A percentile compares a stretch with the other conserved stretches of the same genome.
Conservation (phyloP, 768 basidiomycete genomes). For the Phlebiopsis gigantea region DNA sequence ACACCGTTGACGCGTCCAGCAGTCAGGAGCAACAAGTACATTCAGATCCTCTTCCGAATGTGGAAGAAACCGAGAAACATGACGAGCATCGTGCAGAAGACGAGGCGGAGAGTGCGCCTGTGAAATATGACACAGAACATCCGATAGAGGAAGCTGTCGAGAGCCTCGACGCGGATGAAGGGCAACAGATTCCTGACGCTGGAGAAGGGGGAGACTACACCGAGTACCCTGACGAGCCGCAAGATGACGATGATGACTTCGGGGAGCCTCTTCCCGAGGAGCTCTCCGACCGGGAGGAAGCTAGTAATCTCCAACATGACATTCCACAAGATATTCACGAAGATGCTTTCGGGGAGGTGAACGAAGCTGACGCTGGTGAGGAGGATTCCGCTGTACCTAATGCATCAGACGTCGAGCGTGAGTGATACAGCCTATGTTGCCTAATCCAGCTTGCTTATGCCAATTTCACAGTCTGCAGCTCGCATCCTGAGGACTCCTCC, state of each 20-base stretch:
- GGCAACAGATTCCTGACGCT: conserved; percentile 25
- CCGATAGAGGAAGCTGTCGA: conserved; percentile 5
- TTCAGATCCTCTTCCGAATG: too few species aligned
- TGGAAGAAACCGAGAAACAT: too few species aligned
- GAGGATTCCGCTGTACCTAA: too few species aligned
- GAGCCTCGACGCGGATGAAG: conserved; percentile 25
- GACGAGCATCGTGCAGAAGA: neutral
- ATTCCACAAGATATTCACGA: neutral
- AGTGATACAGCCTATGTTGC: too few species aligned
- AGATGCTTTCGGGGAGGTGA: neutral
- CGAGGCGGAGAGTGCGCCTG: conserved; percentile 9
- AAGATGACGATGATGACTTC: conserved; percentile 32
- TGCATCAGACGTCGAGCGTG: too few species aligned
- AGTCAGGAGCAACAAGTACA: too few species aligned
- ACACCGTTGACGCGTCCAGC: too few species aligned
- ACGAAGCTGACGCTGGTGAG: too few species aligned
- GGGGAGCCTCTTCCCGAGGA: conserved; percentile 31
- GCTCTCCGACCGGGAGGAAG: conserved; percentile 38
- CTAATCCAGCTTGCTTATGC: too few species aligned
- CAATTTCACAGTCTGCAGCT: too few species aligned
- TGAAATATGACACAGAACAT: conserved; percentile 4
- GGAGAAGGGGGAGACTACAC: conserved; percentile 31
- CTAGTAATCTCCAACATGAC: conserved; percentile 33
- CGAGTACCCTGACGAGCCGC: conserved; percentile 25
- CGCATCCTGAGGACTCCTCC: too few species aligned